Base-by-base conservation (phyloP, 2,329 filamentous ascomycete genomes). In the Aspergillus sp. region DNA sequence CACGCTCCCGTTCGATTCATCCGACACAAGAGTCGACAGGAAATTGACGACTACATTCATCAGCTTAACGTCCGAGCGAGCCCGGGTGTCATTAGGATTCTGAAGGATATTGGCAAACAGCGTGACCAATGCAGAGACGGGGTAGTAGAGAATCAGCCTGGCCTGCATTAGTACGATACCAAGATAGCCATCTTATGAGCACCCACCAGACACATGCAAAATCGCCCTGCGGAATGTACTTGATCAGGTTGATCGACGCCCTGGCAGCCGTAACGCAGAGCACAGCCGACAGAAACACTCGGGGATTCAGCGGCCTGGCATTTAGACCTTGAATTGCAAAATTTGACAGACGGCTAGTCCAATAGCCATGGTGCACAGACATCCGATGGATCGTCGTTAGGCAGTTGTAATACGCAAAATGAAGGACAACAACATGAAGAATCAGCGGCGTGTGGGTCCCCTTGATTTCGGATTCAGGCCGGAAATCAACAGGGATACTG, bases 351-450 rank as follows among this genome's bases (percentile, higher is more conserved):
- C 91, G 77, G 52, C 85, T 95, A 1, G 89, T 96, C 91, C 91
- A 98, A 63, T 94, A 95, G 10, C 91, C 91, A 54, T 95, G 88
- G 49, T 96, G 91, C 17, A 96, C 83, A 26, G 86, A 93, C 91
- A 96, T 98, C 32, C 91, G 84, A 57, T 98, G 91, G 43, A 98
- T 95, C 0, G 91, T 98, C 1, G 89, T 95, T 32, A 98, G 65
- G 49, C 88, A 95, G 57, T 98, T 98, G 67, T 96, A 96, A 61
- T 98, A 98, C 1, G 86, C 81, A 51, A 98, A 93, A 58, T 98
- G 91, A 36, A 98, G 67, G 56, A 94, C 85, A 39, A 94, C 88
- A 32, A 98, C 78, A 44, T 96, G 89, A 13, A 98, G 68, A 13
- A 96, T 88, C n/a, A 96, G 70, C 1, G 89, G 88, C 1, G 86